Evolutionary conservation across 306 rosid genomes (phyloP).

Genomic region (Corylus avellana): DNA sequence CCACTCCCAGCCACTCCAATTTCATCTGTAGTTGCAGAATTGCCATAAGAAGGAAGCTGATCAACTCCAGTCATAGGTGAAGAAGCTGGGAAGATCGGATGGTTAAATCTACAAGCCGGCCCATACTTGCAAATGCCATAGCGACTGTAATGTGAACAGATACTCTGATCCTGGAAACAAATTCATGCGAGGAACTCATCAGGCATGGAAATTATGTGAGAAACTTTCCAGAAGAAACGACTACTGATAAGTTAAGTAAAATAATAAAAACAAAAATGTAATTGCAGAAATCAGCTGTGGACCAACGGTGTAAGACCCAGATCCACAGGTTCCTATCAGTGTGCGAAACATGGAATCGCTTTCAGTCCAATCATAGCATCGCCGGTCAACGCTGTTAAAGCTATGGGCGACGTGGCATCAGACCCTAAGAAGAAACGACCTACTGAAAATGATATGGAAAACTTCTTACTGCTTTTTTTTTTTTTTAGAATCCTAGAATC

Average conservation of each 20-base stretch:
- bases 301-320: constrained; percentile 10
- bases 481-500: constrained; percentile 5
- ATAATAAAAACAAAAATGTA: constrained; percentile 23
- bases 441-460: not conserved
- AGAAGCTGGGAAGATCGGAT: constrained; percentile 45
- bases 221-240: not conserved
- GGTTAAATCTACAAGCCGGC: constrained; percentile 88
- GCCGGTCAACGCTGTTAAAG: too few relatives aligned
- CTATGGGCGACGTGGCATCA: too few relatives aligned
- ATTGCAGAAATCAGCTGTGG: constrained; percentile 77
- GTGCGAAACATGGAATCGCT: constrained; percentile 49
- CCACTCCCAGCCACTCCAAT: constrained; percentile 51
- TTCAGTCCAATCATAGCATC: too few relatives aligned
- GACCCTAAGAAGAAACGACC: not conserved
- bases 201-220: not conserved
- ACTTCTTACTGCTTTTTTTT: not conserved
- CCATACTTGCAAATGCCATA: constrained; percentile 96
- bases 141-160: constrained; percentile 75
- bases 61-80: constrained; percentile 46
- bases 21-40: constrained; percentile 38
- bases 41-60: constrained; percentile 41
- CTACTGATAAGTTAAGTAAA: too few relatives aligned
- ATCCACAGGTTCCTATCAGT: constrained; percentile 79
- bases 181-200: constrained; percentile 1
- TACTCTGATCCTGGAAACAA: constrained; percentile 66